Evolutionary conservation across 2,329 filamentous ascomycete species (phyloP).

Genomic region (Annulohypoxylon truncatum): DNA sequence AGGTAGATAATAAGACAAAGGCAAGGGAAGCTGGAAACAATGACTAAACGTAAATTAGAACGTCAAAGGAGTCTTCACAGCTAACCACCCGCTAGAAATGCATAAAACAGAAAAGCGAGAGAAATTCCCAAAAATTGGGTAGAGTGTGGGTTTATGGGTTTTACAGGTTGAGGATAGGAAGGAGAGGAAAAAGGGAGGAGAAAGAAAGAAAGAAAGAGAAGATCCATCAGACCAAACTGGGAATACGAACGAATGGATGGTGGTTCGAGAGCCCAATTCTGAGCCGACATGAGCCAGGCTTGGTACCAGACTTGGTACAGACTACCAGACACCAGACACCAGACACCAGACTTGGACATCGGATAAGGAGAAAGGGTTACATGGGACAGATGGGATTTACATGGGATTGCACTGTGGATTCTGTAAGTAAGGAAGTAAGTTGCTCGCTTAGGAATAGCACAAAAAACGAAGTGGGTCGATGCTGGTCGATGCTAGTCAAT

Average conservation of each 20-base stretch:
- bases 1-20: constrained; percentile 29
- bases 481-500: constrained; percentile 1
- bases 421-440: background rate
- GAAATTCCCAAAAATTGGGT: constrained; percentile 27
- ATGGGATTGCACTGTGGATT: background rate
- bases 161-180: background rate
- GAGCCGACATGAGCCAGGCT: background rate
- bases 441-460: constrained; percentile 25
- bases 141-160: background rate
- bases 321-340: too few species aligned
- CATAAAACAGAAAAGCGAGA: constrained; percentile 30
- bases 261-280: constrained; percentile 17
- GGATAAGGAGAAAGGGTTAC: constrained; percentile 2
- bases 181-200: background rate
- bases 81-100: constrained; percentile 31
- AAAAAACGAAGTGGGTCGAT: constrained; percentile 2
- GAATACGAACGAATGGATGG: constrained; percentile 25
- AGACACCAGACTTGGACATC: background rate
- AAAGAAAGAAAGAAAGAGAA: constrained; percentile 5
- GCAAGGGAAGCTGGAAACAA: constrained; percentile 10
- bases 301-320: too few species aligned
- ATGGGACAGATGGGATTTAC: background rate
- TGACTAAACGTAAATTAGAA: constrained; percentile 12
- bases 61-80: constrained; percentile 28
- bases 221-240: constrained; percentile 20